Evolutionary conservation across 2,329 filamentous ascomycete genomes (phyloP), one percentile per base, ranked within the genome.

Genomic region (Pyricularia pennisetigena): DNA sequence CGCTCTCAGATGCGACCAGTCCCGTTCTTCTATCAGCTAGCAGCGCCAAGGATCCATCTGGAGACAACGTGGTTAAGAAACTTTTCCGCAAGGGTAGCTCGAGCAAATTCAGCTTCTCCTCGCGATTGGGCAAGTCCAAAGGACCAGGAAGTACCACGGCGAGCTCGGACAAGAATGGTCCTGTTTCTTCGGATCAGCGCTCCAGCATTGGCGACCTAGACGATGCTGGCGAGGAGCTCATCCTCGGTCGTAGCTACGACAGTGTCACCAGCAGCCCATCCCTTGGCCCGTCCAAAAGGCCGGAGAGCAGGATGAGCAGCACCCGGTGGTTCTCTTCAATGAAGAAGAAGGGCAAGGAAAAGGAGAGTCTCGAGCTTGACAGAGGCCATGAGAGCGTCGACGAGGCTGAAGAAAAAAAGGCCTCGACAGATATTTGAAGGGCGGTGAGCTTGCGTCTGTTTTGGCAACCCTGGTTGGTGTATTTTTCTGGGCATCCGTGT

Each of bases 61-160:
- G 75, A 65, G 85, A 87, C 67, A 86, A 86, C 70, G 85, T 86
- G 68, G 79, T 88, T 71, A 80, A 83, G 74, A 85, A 88, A 74
- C 80, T 90, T 65, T 97, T 90, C 68, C 85, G 87, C 35, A 90
- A 90, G 78, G 85, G 87, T 66, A 88, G 86, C 75, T 87, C 86
- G 7, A 83, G 85, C 76, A 89, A 89, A 78, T 89, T 89, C 75
- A 86, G 85, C 75, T 79, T 89, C 69, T 83, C 86, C 14, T 86
- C 85, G 65, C 76, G 85, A 69, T 73, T 85, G 75, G 70, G 80
- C 75, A 70, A 70, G 24, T 81, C 81, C 67, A 89, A 86, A 73
- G 83, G 83, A 3, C 80, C 83, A 6, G 82, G 85, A 65, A 88
- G 85, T 74, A 80, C 82, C 20, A 81, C 82, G 65, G 66, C 66